These are phyloP conservation scores for Dendrobium huoshanense DNA, from an alignment of 106 monocot genomes.

Conservation along the genomic window DNA sequence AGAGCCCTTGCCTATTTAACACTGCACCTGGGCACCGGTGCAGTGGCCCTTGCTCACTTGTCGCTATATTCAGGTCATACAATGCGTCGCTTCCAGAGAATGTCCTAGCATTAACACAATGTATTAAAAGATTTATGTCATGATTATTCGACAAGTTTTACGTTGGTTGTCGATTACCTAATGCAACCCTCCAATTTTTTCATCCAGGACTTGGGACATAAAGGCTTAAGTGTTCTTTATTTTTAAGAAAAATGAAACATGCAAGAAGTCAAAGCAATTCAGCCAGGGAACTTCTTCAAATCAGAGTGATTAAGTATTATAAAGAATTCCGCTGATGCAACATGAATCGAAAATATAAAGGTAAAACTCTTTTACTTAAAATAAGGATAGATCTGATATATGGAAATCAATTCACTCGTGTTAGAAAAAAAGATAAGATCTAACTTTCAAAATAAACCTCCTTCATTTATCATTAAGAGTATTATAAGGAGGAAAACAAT, in stretches of 20 bases:
- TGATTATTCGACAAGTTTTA: too few species aligned
- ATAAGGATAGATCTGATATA: not conserved
- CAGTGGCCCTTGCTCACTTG: too few species aligned
- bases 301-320: not conserved
- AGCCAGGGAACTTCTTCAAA: not conserved
- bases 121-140: too few species aligned
- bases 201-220: too few species aligned
- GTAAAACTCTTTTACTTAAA: not conserved
- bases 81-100: too few species aligned
- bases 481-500: not conserved
- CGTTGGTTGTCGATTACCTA: too few species aligned
- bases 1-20: too few species aligned
- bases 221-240: not conserved
- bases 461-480: not conserved
- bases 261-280: not conserved
- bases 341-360: not conserved
- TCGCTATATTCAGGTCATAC: too few species aligned
- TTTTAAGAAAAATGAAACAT: not conserved
- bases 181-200: too few species aligned
- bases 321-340: not conserved
- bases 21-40: too few species aligned
- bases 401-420: not conserved
- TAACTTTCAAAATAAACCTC: not conserved
- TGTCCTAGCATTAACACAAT: too few species aligned
- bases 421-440: not conserved